phyloP scores from a whole-genome alignment of 805 yeast genomes.

The Kregervanrija pseudodelftensis region DNA sequence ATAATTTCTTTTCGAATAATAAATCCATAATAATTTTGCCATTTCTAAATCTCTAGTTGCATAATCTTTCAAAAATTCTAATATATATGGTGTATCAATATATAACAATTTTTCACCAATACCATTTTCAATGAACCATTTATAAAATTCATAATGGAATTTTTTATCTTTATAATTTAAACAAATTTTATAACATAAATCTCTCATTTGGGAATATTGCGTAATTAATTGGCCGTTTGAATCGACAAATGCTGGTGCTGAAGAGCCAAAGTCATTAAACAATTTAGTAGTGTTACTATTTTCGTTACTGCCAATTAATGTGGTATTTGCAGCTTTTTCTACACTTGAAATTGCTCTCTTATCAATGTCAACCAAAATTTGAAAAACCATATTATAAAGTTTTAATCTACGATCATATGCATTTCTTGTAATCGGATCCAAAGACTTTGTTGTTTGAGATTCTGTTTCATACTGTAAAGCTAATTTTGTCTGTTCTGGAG shows the following conservation, averaged over 20 bases:
- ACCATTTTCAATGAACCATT: slow-evolving; percentile 81
- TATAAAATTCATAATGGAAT: slow-evolving; percentile 90
- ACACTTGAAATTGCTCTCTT: slow-evolving; percentile 43
- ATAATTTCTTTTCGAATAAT: slow-evolving; percentile 74
- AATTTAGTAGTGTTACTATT: slow-evolving; percentile 1
- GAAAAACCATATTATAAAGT: slow-evolving; percentile 69
- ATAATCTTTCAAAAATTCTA: slow-evolving; percentile 67
- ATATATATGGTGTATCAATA: slow-evolving; percentile 72
- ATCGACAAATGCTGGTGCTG: slow-evolving; percentile 19
- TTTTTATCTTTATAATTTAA: slow-evolving; percentile 68
- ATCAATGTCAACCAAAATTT: slow-evolving; percentile 66
- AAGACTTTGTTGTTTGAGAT: slow-evolving; percentile 13
- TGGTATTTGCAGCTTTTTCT: slow-evolving; percentile 20
- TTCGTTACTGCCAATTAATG: slow-evolving; percentile 10
- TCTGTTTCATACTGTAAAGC: slow-evolving; percentile 51
- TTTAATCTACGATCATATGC: slow-evolving; percentile 46
- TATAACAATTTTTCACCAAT: slow-evolving; percentile 70
- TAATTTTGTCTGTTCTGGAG: slow-evolving; percentile 53
- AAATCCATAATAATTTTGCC: slow-evolving; percentile 83
- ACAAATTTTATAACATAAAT: slow-evolving; percentile 66
- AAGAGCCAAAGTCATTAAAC: background rate
- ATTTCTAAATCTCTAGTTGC: slow-evolving; percentile 57
- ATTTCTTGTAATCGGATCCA: slow-evolving; percentile 43
- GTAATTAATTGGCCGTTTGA: slow-evolving; percentile 32
- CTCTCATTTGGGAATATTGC: slow-evolving; percentile 54